Evolutionary conservation across 2,329 filamentous ascomycete species (phyloP), one percentile per base, ranked within the genome.

Genomic region (Trichoderma afroharzianum): DNA sequence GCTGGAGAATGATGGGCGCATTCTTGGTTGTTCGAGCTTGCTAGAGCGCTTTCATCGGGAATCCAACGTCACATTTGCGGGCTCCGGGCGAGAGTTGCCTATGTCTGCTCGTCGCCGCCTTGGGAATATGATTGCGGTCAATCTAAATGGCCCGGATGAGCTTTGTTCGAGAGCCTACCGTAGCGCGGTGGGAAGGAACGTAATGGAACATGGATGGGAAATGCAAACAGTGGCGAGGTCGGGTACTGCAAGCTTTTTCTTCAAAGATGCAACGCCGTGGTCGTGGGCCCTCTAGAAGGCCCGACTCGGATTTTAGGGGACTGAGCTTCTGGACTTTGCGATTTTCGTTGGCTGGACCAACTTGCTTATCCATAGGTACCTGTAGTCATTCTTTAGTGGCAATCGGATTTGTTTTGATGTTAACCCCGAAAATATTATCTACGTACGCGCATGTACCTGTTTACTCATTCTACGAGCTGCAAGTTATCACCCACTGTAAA

Each of bases 191-290:
- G 57, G 64, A 50, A 53, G 8, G 26, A 57, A 53, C 9, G 11
- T 71, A 18, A 21, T 50, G 18, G 14, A 63, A 12, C 11, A 14
- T 47, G 26, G 26, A 50, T 63, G 11, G 26, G 61, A 30, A 50
- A 50, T 32, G 39, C 15, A 63, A 12, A 18, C 11, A 12, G 47
- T 73, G 14, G 63, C 53, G 14, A 43, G 50, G 33, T 68, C 59
- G 6, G 50, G 72, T 15, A 73, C 33, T 6, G 47, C 63, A 15
- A 59, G 43, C 24, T 68, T 2, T 24, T 24, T 33, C 24, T 70
- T 73, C n/a, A 28, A 47, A 55, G 36, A 71, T 57, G 59, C 59
- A 55, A 73, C 69, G 11, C 69, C 53, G 2, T 73, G 53, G 72
- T 71, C 59, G 2, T 73, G 50, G 72, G 30, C 59, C 5, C 30